Base-by-base conservation (phyloP, 768 basidiomycete genomes). In the Pleurotus pulmonarius region DNA sequence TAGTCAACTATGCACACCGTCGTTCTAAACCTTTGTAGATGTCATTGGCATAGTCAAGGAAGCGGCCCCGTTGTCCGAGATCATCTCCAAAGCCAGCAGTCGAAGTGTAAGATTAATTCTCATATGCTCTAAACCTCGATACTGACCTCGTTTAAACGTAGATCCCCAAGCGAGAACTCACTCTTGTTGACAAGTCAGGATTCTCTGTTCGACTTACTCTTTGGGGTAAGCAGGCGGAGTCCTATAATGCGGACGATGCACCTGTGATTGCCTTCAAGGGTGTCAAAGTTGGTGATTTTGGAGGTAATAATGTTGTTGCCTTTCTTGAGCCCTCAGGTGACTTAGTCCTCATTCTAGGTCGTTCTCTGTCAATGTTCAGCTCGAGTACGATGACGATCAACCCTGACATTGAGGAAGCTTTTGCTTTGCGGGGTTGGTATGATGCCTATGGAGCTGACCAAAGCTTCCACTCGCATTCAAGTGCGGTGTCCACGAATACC, bases 171-270 rank as follows among this genome's bases (percentile, higher is more conserved):
- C 87, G 96, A 45, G 96, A 99, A 44, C 73, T 99, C 49, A 87
- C 83, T 0, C 72, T 99, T 34, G 95, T 94, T 11, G 96, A 99
- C 68, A 82, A 81, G 58, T 88, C 92, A 5, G 81, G 81, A 37
- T 92, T 75, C 64, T 83, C 86, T 13, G 86, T 92, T 40, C 83
- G 92, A 34, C 68, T 98, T 61, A 99, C 96, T 3, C 75, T 98
- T 26, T 99, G 96, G 97, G 97, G 96, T 20, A 93, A 90, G 69
- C 90, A 92, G 68, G 96, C 96, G 0, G 93, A 98, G 67, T 80
- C 81, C 40, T 98, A 85, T 67, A 68, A 70, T n/a, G 72, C 78
- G 4, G 73, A 75, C 16, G 75, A 79, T 9, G 77, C 77, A 49
- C 84, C 92, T 7, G 86, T 98, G 26, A 80, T 95, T 60, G 96